Evolutionary conservation across 2,329 filamentous ascomycete species (phyloP), one percentile per base, ranked within the genome.

Genomic region (Metarhizium album): DNA sequence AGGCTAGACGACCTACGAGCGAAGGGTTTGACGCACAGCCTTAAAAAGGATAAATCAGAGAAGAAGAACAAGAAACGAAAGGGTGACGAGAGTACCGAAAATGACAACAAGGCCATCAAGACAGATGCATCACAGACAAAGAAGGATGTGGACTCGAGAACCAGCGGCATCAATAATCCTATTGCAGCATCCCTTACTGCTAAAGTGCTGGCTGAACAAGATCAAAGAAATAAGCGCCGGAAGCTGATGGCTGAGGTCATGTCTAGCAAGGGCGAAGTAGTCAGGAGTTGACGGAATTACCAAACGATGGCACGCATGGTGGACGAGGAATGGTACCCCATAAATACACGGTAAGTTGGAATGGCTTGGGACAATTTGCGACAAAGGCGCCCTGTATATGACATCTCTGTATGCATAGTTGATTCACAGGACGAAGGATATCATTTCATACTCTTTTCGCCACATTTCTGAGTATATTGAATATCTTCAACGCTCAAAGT

Each of bases 151-250:
- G 62, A 67, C 40, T 63, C 62, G 1, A 67, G 70, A 46, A 65
- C 70, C 45, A 72, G 75, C 49, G 82, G 84, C 11, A 95, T 97
- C 66, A 95, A 95, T 65, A 95, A 97, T 59, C 74, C 87, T 0
- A 79, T 87, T 50, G 93, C 93, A 0, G 90, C 91, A 0, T 86
- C 83, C 3, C 70, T 98, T 42, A 95, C 91, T 0, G 87, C 86
- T 0, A 90, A 84, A 58, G 90, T 98, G 0, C 66, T 97, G 24
- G 84, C 86, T 23, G 91, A 97, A 61, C 88, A 96, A 64, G 86
- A 91, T 47, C 82, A 86, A 60, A 76, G 79, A 51, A 90, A 89
- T 57, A 95, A 91, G 70, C 74, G 84, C 57, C 75, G 87, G 54
- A 95, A 87, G 62, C 60, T 89, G 58, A 82, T 62, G 1, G 58